phyloP scores from a whole-genome alignment of 108 stramenopile genomes.

The Skeletonema marinoi region DNA sequence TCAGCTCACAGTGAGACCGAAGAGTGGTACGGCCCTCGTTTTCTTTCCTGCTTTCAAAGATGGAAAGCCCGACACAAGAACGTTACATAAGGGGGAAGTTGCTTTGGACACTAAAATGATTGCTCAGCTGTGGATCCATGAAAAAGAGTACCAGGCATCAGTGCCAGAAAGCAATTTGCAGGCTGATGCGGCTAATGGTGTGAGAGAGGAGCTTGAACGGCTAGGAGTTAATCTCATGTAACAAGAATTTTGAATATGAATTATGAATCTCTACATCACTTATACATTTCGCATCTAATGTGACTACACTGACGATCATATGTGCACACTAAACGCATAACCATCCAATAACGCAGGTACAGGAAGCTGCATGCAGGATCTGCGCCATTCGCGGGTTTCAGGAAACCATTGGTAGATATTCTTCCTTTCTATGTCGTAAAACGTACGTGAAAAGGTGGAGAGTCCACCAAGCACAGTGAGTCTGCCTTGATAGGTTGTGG shows the following conservation, averaged over 20 bases:
- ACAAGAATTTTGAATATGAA: not conserved
- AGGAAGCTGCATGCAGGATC: conserved; percentile 19
- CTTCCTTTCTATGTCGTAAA: conserved; percentile 25
- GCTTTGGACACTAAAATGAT: conserved; percentile 70
- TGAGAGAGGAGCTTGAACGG: conserved; percentile 31
- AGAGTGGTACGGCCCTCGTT: conserved; percentile 60
- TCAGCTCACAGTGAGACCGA: conserved; percentile 61
- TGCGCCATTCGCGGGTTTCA: conserved; percentile 27
- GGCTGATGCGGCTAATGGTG: conserved; percentile 37
- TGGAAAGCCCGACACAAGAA: conserved; percentile 64
- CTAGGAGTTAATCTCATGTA: conserved; percentile 14
- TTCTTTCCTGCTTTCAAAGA: conserved; percentile 73
- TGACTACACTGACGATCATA: conserved; percentile 1
- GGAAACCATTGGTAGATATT: conserved; percentile 25
- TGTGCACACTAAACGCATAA: conserved; percentile 33
- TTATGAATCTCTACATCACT: not conserved
- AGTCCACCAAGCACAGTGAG: conserved; percentile 31
- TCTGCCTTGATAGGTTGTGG: conserved; percentile 29
- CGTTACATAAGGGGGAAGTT: conserved; percentile 74
- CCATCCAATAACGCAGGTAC: conserved; percentile 29
- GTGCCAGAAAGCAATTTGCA: conserved; percentile 69
- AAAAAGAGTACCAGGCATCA: conserved; percentile 53
- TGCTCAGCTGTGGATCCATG: conserved; percentile 80
- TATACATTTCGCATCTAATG: not conserved
- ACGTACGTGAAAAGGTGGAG: conserved; percentile 27